These are phyloP conservation scores for Mycena galericulata DNA, from an alignment of 768 basidiomycete species.

Conservation along the genomic window DNA sequence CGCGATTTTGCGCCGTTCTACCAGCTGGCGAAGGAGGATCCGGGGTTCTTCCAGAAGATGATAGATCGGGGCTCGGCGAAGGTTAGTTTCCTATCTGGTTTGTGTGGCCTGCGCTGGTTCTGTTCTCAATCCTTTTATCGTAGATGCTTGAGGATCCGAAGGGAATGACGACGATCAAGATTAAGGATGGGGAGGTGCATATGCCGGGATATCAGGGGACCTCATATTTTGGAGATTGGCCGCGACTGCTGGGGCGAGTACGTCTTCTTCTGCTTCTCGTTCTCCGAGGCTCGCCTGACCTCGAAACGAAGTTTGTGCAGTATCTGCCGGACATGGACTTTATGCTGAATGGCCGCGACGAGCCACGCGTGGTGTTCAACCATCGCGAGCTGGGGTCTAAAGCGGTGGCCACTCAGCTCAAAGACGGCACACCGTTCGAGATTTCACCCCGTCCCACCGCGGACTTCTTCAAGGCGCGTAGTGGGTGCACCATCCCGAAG, in stretches of 20 bases:
- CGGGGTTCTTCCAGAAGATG: constrained; percentile 1
- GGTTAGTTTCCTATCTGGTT: neutral
- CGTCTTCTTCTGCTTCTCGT: neutral
- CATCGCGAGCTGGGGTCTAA: neutral
- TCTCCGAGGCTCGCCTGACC: neutral
- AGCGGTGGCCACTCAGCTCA: neutral
- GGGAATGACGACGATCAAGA: constrained; percentile 8
- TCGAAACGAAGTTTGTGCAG: neutral
- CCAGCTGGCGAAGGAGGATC: constrained; percentile 8
- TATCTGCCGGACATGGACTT: constrained; percentile 10
- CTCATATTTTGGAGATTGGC: neutral
- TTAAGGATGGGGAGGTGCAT: constrained; percentile 7
- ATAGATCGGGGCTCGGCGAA: neutral
- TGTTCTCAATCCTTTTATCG: neutral
- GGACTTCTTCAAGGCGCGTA: neutral
- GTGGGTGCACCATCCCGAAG: neutral
- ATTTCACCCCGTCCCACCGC: neutral
- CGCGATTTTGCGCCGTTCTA: constrained; percentile 15
- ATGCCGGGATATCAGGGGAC: constrained; percentile 1
- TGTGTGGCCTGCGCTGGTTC: neutral
- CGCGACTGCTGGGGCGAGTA: neutral
- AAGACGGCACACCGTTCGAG: constrained; percentile 1
- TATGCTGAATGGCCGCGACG: constrained; percentile 22
- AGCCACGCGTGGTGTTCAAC: constrained; percentile 19
- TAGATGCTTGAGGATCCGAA: constrained; percentile 7